Evolutionary conservation across 495 filamentous ascomycete genomes (phyloP).

Genomic region (Podospora conica): DNA sequence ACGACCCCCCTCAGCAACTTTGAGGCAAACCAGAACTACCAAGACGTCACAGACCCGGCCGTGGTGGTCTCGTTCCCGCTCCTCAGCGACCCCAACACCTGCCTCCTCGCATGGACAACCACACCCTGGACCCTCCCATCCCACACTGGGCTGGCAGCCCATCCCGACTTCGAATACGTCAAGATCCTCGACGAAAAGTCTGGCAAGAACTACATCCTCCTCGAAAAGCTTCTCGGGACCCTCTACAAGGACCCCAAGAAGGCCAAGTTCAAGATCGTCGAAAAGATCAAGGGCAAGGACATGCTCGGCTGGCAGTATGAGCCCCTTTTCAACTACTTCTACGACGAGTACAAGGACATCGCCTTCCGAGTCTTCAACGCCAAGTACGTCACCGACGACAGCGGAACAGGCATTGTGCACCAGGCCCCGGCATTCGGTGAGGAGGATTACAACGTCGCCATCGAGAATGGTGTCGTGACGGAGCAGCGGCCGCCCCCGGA

Average conservation of each 20-base stretch:
- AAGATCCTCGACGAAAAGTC: constrained; percentile 80
- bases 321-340: constrained; percentile 90
- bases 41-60: constrained; percentile 89
- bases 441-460: constrained; percentile 86
- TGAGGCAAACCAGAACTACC: constrained; percentile 90
- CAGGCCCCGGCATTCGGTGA: constrained; percentile 94
- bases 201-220: constrained; percentile 78
- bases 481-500: constrained; percentile 77
- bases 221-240: constrained; percentile 77
- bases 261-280: constrained; percentile 84
- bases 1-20: constrained; percentile 90
- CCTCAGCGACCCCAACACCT: constrained; percentile 66
- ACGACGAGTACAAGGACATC: constrained; percentile 91
- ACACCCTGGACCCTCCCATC: constrained; percentile 95
- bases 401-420: constrained; percentile 93
- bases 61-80: constrained; percentile 85
- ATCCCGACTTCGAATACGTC: constrained; percentile 90
- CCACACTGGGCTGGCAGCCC: constrained; percentile 69
- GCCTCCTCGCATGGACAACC: constrained; percentile 85
- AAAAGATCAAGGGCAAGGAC: constrained; percentile 74
- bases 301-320: constrained; percentile 92
- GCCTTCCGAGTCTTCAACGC: constrained; percentile 85
- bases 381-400: constrained; percentile 84
- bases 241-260: constrained; percentile 97
- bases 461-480: constrained; percentile 70